Conservation (phyloP, 2,329 filamentous ascomycete species). For the Dactylellina leptospora region DNA sequence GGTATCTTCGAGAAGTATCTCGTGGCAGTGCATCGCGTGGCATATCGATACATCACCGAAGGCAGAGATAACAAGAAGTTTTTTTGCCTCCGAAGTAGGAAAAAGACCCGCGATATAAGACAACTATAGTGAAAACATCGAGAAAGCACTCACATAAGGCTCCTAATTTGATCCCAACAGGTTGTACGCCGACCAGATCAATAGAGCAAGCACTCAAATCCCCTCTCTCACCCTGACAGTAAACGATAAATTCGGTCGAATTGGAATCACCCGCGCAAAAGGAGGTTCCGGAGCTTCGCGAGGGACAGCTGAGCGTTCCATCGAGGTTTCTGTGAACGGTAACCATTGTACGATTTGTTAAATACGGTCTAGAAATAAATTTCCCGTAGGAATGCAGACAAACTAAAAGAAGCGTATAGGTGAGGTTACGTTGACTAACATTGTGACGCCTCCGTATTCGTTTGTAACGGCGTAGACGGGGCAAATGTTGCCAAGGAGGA, state of each 20-base stretch:
- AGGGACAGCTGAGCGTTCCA: conserved; percentile 41
- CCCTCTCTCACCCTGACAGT: conserved; percentile 27
- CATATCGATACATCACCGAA: no score
- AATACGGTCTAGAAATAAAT: background rate
- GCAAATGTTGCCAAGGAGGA: conserved; percentile 34
- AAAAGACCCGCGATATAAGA: background rate
- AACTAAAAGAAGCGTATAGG: background rate
- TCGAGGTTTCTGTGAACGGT: conserved; percentile 34
- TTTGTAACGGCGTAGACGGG: conserved; percentile 13
- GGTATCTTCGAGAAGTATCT: background rate
- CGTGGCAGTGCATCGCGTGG: background rate
- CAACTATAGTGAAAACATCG: no score
- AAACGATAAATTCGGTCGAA: conserved; percentile 43
- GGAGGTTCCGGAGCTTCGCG: conserved; percentile 1
- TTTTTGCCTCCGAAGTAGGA: no score
- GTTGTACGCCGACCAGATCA: conserved; percentile 21
- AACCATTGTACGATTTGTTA: no score
- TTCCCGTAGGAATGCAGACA: background rate
- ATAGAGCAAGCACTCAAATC: conserved; percentile 33
- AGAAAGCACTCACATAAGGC: conserved; percentile 33
- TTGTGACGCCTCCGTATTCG: conserved; percentile 35
- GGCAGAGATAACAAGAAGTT: no score
- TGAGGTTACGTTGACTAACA: conserved; percentile 22
- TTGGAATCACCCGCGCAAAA: conserved; percentile 49
- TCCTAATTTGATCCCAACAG: conserved; percentile 26